Percentiles rank a stretch among this genome's conserved stretches.
Conservation (phyloP, 108 stramenopile species). For the Cyclotella sp. region DNA sequence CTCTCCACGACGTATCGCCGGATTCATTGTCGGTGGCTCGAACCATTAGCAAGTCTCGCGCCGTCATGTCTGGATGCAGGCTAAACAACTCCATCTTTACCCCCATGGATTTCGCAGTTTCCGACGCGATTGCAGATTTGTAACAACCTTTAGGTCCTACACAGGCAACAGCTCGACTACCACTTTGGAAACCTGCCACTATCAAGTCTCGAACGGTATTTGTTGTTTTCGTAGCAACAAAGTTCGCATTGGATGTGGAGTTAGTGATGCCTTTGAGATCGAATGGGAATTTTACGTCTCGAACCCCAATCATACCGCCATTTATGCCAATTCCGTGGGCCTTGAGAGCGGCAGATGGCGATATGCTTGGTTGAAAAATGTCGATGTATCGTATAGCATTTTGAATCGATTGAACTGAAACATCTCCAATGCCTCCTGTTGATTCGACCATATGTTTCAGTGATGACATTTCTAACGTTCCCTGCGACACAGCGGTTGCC, state of each 20-base stretch:
- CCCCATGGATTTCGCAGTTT: conserved; percentile 56
- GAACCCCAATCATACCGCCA: conserved; percentile 44
- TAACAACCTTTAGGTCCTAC: conserved; percentile 76
- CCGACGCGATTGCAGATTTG: conserved; percentile 64
- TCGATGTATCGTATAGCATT: conserved; percentile 47
- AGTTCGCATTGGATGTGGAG: not conserved
- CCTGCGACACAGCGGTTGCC: conserved; percentile 40
- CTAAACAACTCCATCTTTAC: conserved; percentile 63
- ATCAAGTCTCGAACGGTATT: conserved; percentile 52
- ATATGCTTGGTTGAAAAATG: conserved; percentile 32
- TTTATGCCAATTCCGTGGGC: conserved; percentile 43
- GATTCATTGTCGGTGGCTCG: conserved; percentile 67
- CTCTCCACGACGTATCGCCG: conserved; percentile 82
- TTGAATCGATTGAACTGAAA: conserved; percentile 43
- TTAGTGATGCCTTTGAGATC: not conserved
- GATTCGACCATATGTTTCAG: conserved; percentile 40
- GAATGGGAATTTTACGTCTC: conserved; percentile 32
- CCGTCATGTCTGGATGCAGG: conserved; percentile 77
- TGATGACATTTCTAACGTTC: conserved; percentile 19
- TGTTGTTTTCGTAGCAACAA: conserved; percentile 55
- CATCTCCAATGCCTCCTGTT: conserved; percentile 32
- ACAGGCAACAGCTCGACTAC: conserved; percentile 62
- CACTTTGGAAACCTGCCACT: conserved; percentile 58
- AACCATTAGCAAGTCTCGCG: conserved; percentile 76
- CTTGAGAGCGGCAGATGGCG: conserved; percentile 38